A percentile compares a stretch with the other conserved stretches of the same genome.
Conservation (phyloP, 2,329 filamentous ascomycete species). For the Escovopsis sp. region DNA sequence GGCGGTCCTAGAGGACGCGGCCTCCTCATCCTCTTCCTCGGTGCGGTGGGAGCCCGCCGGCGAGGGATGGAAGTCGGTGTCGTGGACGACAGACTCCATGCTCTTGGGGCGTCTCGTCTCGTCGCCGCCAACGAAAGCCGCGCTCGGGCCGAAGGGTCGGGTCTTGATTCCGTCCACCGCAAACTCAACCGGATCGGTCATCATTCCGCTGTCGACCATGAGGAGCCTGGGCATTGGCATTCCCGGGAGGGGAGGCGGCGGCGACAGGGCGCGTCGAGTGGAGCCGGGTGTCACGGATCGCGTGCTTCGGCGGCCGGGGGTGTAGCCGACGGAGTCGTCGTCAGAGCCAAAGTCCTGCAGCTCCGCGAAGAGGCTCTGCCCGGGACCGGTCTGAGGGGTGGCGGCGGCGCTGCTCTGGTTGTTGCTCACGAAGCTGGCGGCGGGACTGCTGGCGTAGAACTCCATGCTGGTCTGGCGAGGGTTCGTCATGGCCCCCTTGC, state of each 20-base stretch:
- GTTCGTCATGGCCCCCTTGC: slow-evolving; percentile 43
- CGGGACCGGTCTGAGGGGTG: slow-evolving; percentile 38
- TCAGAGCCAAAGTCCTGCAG: slow-evolving; percentile 66
- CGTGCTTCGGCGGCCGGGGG: slow-evolving; percentile 36
- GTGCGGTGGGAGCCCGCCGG: slow-evolving; percentile 11
- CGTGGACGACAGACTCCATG: slow-evolving; percentile 26
- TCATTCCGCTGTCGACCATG: slow-evolving; percentile 46
- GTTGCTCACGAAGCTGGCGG: slow-evolving; percentile 34
- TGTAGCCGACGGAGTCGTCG: slow-evolving; percentile 46
- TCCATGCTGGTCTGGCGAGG: slow-evolving; percentile 49
- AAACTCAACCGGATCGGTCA: slow-evolving; percentile 43
- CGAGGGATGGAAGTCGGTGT: slow-evolving; percentile 11
- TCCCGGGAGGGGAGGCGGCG: slow-evolving; percentile 32
- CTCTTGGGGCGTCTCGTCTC: slow-evolving; percentile 23
- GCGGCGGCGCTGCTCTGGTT: slow-evolving; percentile 26
- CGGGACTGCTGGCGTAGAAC: slow-evolving; percentile 45
- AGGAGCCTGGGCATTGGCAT: slow-evolving; percentile 35
- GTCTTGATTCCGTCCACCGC: slow-evolving; percentile 7
- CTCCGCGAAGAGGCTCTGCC: slow-evolving; percentile 83
- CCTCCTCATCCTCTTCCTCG: slow-evolving; percentile 12
- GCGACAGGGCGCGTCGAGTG: slow-evolving; percentile 28
- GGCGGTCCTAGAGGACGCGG: slow-evolving; percentile 24
- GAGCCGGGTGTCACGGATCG: slow-evolving; percentile 36
- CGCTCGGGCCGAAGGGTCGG: slow-evolving; percentile 2
- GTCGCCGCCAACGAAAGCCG: slow-evolving; percentile 11